Conservation (phyloP, 768 basidiomycete species). For the Auricularia cornea region DNA sequence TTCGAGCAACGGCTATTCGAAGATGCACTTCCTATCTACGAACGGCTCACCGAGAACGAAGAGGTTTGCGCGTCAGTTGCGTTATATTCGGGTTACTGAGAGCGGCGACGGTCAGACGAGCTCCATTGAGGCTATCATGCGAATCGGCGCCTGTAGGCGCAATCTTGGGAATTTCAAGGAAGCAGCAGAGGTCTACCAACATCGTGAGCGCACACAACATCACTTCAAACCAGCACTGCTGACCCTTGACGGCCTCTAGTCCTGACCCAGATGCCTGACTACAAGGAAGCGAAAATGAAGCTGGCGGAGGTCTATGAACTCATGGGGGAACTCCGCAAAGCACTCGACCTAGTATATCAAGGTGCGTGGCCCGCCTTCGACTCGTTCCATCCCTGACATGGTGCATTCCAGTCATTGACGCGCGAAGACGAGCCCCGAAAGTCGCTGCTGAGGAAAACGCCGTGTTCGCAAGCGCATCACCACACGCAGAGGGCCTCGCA, state of each 20-base stretch:
- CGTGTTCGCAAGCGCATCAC: neutral
- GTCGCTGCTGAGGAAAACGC: constrained; percentile 9
- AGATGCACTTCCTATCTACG: constrained; percentile 75
- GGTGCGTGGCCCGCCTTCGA: constrained; percentile 35
- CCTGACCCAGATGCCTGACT: constrained; percentile 45
- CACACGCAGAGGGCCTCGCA: constrained; percentile 23
- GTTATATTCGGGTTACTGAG: too few species aligned
- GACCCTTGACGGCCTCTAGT: neutral
- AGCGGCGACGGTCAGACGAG: constrained; percentile 46
- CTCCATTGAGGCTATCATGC: constrained; percentile 58
- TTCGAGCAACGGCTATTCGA: constrained; percentile 68
- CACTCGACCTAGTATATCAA: constrained; percentile 76
- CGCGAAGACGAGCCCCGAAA: constrained; percentile 16
- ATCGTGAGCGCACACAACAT: constrained; percentile 41
- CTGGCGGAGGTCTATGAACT: constrained; percentile 88
- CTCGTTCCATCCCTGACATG: neutral
- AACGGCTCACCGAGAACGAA: constrained; percentile 63
- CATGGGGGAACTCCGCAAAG: constrained; percentile 67
- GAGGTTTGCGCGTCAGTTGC: constrained; percentile 38
- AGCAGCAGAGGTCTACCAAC: constrained; percentile 76
- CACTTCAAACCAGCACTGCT: too few species aligned
- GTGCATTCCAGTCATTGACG: constrained; percentile 26
- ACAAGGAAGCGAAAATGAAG: constrained; percentile 81
- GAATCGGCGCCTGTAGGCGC: constrained; percentile 75
- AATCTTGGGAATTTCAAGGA: constrained; percentile 66